Percentiles rank a stretch among this genome's conserved stretches.
These are phyloP conservation scores for Suillus plorans DNA, from an alignment of 768 basidiomycete genomes.

Conservation along the genomic window DNA sequence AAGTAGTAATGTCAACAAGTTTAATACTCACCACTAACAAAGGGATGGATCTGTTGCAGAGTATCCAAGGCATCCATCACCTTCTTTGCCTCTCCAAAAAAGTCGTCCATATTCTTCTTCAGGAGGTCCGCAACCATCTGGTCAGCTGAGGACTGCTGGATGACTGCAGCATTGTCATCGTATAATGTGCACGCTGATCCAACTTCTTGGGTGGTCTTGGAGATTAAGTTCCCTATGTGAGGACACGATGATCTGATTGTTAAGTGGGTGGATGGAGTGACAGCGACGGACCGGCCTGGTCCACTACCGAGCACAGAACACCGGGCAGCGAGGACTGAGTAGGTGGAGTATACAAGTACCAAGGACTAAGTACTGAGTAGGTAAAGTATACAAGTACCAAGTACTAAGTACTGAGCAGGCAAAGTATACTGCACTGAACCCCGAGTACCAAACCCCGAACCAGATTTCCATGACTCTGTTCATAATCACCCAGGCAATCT, in stretches of 20 bases:
- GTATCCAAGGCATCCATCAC: slow-evolving; percentile 26
- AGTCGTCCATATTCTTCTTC: slow-evolving; percentile 14
- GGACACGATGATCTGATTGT: neutral
- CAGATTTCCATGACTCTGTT: no score
- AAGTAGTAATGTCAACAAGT: neutral
- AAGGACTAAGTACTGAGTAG: no score
- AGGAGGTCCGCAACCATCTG: neutral
- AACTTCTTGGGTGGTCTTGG: neutral
- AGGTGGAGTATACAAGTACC: no score
- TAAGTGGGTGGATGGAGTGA: neutral
- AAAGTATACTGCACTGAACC: no score
- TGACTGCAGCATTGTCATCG: slow-evolving; percentile 2
- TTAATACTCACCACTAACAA: slow-evolving; percentile 20
- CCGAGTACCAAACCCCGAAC: no score
- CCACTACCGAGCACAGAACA: no score
- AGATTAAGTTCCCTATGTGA: neutral
- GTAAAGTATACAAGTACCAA: no score
- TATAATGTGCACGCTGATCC: neutral
- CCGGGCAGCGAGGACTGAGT: no score
- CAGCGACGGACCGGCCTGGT: neutral
- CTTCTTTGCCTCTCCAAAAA: slow-evolving; percentile 21
- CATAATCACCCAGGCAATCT: no score
- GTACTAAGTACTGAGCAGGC: no score
- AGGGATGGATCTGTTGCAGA: slow-evolving; percentile 28
- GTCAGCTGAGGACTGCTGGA: neutral